Conservation (phyloP, 106 monocot genomes). For the Platanthera zijinensis region DNA sequence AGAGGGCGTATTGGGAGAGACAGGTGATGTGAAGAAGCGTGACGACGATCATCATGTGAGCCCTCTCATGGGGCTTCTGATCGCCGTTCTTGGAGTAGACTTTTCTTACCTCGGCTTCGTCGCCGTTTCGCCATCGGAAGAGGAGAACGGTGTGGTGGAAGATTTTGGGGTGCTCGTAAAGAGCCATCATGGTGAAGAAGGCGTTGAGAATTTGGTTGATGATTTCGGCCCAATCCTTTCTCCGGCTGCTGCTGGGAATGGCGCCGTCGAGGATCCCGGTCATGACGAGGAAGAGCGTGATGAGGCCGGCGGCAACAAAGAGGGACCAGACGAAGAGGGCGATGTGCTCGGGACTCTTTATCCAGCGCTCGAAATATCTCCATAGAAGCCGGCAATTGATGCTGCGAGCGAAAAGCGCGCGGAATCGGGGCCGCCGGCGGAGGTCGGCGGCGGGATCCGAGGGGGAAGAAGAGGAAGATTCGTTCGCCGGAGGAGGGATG, state of each 20-base stretch:
- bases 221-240: slow-evolving; percentile 39
- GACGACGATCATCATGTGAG: slow-evolving; percentile 32
- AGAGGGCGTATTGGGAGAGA: slow-evolving; percentile 33
- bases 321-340: slow-evolving; percentile 36
- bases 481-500: background rate
- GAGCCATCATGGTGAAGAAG: slow-evolving; percentile 49
- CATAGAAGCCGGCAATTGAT: slow-evolving; percentile 9
- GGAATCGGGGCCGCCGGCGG: background rate
- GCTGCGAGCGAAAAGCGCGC: slow-evolving; percentile 13
- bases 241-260: slow-evolving; percentile 6
- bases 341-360: slow-evolving; percentile 26
- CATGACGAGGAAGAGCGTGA: slow-evolving; percentile 29
- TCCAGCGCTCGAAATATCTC: slow-evolving; percentile 26
- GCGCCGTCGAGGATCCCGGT: slow-evolving; percentile 22
- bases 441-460: background rate
- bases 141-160: slow-evolving; percentile 38
- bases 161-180: slow-evolving; percentile 46
- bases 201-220: slow-evolving; percentile 57
- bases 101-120: slow-evolving; percentile 19
- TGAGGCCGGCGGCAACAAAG: slow-evolving; percentile 17
- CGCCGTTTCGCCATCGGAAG: slow-evolving; percentile 27
- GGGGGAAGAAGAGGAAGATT: background rate
- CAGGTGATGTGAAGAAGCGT: slow-evolving; percentile 42
- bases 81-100: slow-evolving; percentile 37
- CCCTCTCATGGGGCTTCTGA: slow-evolving; percentile 18